Evolutionary conservation across 192 early-diverging fungal genomes (phyloP), one percentile per base, ranked within the genome.

Genomic region (Dimargaris cristalligena): DNA sequence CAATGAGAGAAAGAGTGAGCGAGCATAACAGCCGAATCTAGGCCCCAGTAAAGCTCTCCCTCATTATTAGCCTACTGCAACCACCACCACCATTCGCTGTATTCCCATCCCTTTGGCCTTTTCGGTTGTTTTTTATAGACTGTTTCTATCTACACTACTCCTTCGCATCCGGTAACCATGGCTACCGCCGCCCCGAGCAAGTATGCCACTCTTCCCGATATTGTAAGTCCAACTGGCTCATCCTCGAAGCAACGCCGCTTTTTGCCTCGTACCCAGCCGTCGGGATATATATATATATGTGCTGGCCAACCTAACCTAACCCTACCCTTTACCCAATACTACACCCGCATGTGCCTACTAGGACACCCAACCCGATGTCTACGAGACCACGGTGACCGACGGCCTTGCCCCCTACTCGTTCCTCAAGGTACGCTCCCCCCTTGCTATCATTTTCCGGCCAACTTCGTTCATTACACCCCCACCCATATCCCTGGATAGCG

Each of bases 321-420:
- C 63, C 10, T 4, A 3, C 22, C 13, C 6, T 57, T 30, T 41
- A 52, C 8, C 6, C 4, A 26, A 47, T 26, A 16, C 54, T 6
- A 4, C 10, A 41, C 20, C 11, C 38, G 2, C 54, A 22, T 28
- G 46, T 23, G 22, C 2, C 30, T 6, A 30, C 41, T 13, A 82
- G 80, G 80, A 82, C 61, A 77, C 78, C 52, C 80, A 81, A 66
- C 87, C 84, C 48, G 91, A 91, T 78, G 85, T 94, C 52, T 90
- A 84, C 65, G 89, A 94, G 60, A 91, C 91, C 10, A 72, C 82
- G 4, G 54, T 34, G 16, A 23, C 30, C 31, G 47, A 25, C 13
- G 54, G 29, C 14, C 20, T 20, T 1, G 54, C 32, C n/a, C 8
- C 38, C 38, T 41, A 41, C 16, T 41, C 38, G 16, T 41, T 41